phyloP scores from a whole-genome alignment of 441 rosid genomes.

The Pelargonium fulgidum region DNA sequence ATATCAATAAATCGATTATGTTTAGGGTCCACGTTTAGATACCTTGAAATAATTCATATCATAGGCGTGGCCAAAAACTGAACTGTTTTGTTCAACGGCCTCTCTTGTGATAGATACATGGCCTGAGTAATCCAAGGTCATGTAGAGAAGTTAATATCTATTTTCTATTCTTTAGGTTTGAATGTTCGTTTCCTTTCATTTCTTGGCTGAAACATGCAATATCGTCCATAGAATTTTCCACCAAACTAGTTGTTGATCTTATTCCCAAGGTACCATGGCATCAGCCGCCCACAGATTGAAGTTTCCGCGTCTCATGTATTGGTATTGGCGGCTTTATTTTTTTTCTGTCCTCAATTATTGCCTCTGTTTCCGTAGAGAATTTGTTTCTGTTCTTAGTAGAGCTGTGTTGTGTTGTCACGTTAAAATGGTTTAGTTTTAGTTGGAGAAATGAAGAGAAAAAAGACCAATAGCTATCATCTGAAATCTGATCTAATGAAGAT shows the following conservation, averaged over 20 bases:
- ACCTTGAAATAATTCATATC: constrained; percentile 3
- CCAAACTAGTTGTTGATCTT: constrained; percentile 3
- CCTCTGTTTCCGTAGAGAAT: too few relatives aligned
- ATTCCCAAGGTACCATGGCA: background rate
- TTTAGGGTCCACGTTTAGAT: background rate
- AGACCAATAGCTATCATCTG: too few relatives aligned
- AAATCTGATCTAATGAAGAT: background rate
- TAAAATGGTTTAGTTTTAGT: background rate
- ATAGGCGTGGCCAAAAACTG: constrained; percentile 1
- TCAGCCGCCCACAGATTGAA: constrained; percentile 13
- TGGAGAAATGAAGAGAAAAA: background rate
- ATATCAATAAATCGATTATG: background rate
- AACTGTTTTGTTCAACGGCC: background rate
- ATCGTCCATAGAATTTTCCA: background rate
- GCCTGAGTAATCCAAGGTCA: background rate
- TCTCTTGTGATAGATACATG: background rate
- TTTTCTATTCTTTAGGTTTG: background rate
- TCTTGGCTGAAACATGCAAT: background rate
- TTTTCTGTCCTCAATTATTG: background rate
- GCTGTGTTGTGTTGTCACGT: background rate
- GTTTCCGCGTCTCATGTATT: constrained; percentile 25
- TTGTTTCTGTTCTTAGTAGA: too few relatives aligned
- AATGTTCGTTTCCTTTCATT: background rate
- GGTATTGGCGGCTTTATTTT: background rate
- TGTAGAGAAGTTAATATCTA: background rate